These are phyloP conservation scores for Apiospora rasikravindrae DNA, from an alignment of 2,329 filamentous ascomycete genomes.

Conservation along the genomic window DNA sequence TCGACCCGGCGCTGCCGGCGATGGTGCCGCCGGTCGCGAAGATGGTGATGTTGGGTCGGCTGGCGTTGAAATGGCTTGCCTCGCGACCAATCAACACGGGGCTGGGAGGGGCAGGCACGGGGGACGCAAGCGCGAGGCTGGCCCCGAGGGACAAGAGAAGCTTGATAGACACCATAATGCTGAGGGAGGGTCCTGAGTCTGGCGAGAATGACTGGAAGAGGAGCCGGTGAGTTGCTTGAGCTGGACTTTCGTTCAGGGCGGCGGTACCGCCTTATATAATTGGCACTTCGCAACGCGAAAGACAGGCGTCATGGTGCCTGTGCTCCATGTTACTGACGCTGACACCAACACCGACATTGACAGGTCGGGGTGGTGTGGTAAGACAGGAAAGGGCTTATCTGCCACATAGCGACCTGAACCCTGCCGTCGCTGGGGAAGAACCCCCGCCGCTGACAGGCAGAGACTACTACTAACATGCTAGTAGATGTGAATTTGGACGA, in stretches of 20 bases:
- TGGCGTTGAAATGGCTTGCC: conserved; percentile 40
- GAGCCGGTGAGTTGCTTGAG: background rate
- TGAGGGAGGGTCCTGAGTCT: background rate
- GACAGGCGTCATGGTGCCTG: background rate
- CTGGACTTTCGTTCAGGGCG: background rate
- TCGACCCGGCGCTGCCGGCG: conserved; percentile 55
- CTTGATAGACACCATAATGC: conserved; percentile 17
- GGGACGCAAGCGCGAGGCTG: conserved; percentile 17
- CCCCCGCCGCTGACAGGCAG: background rate
- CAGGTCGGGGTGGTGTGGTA: background rate
- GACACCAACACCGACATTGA: too few species aligned
- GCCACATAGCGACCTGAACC: background rate
- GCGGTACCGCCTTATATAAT: background rate
- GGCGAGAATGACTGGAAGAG: background rate
- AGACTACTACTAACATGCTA: background rate
- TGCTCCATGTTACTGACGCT: background rate
- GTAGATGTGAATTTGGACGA: background rate
- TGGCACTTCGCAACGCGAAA: background rate
- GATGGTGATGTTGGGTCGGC: conserved; percentile 61
- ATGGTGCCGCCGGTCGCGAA: conserved; percentile 65
- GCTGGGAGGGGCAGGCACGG: background rate
- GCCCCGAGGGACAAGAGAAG: conserved; percentile 15
- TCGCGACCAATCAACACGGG: conserved; percentile 25
- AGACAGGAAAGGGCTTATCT: background rate
- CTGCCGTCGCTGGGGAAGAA: background rate